Conservation (phyloP, 148 eudicot genomes). For the Persicaria maculosa region DNA sequence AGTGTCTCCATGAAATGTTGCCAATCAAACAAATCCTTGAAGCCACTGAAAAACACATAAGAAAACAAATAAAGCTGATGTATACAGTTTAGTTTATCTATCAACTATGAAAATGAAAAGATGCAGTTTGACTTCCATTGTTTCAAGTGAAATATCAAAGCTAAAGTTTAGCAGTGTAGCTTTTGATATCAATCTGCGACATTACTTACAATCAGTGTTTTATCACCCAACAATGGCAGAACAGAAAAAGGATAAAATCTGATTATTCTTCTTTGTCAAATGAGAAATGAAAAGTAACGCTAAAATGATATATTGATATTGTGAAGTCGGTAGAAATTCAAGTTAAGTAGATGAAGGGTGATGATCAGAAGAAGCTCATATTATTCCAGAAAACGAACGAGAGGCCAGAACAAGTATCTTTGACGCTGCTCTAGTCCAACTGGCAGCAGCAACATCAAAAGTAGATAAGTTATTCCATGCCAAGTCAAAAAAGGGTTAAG, state of each 20-base stretch:
- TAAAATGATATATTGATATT: too few relatives aligned
- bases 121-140: background rate
- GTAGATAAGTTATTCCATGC: background rate
- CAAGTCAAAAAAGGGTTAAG: background rate
- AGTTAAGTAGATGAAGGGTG: too few relatives aligned
- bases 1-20: conserved; percentile 74
- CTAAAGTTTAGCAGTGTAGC: background rate
- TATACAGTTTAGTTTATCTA: background rate
- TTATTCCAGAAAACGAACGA: too few relatives aligned
- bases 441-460: background rate
- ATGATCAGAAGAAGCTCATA: too few relatives aligned
- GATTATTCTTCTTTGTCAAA: background rate
- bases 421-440: background rate
- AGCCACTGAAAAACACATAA: conserved; percentile 59
- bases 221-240: background rate
- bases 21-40: conserved; percentile 96
- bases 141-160: background rate
- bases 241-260: background rate
- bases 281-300: background rate
- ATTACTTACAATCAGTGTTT: background rate
- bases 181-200: background rate
- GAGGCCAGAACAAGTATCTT: background rate
- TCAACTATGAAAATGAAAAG: too few relatives aligned
- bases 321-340: too few relatives aligned
- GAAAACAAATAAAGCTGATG: conserved; percentile 11